Percentiles rank a stretch among this genome's conserved stretches.
Evolutionary conservation across 345 rosid species (phyloP).

Genomic region (Eucalyptus albens): DNA sequence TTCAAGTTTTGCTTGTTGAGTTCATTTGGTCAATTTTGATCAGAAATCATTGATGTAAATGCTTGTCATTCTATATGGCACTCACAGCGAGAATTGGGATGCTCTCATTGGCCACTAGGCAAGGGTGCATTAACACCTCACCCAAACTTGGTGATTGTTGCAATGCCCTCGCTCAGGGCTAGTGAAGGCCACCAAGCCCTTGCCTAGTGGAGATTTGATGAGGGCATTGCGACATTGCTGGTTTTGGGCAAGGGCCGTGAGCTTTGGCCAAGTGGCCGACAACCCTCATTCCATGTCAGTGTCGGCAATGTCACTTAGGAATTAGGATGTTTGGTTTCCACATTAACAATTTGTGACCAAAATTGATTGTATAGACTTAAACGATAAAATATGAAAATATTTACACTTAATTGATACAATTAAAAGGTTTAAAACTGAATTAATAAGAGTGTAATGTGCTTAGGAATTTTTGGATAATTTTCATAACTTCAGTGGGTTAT

Average conservation of each 20-base stretch:
- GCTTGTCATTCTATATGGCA: rapidly evolving
- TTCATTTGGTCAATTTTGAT: too few relatives aligned
- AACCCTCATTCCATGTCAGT: rapidly evolving
- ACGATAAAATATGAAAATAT: neutral
- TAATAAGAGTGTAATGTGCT: too few relatives aligned
- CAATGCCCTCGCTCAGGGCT: neutral
- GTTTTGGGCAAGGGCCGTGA: rapidly evolving
- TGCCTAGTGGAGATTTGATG: rapidly evolving
- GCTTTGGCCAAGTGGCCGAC: rapidly evolving
- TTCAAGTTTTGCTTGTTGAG: neutral
- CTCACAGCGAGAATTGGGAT: rapidly evolving
- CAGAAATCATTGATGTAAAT: rapidly evolving
- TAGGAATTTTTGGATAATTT: too few relatives aligned
- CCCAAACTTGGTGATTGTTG: rapidly evolving
- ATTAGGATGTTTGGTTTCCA: rapidly evolving
- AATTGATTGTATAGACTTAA: too few relatives aligned
- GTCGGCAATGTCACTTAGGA: rapidly evolving
- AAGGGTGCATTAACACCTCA: neutral
- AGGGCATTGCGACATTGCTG: neutral
- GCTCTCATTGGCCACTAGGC: neutral
- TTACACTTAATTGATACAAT: neutral
- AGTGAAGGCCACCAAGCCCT: neutral
- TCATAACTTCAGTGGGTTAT: too few relatives aligned
- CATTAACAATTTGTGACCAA: neutral
- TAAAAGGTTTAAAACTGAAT: too few relatives aligned